Evolutionary conservation across 345 rosid genomes (phyloP), one percentile per base, ranked within the genome.

Genomic region (Erysimum cheiranthoides): DNA sequence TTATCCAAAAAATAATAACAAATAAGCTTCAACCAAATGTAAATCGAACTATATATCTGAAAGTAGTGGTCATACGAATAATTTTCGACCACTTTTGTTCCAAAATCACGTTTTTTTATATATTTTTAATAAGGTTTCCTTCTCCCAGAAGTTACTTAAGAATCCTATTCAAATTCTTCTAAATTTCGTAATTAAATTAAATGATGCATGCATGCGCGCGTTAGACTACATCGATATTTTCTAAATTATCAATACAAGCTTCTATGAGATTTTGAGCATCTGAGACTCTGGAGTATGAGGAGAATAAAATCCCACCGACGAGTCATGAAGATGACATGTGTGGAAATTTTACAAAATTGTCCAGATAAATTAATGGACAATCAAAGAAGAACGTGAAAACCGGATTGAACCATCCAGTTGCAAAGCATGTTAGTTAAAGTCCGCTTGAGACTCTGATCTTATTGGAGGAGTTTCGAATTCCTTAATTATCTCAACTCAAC

Each of bases 101-200:
- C 21, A 28, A 2, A 40, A 39, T 14, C 69, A 50, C 62, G 54
- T 50, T 52, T 66, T 14, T 3, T 0, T 21, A 21, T 21, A 21
- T 21, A 21, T 59, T 52, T 58, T 31, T 16, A 2, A 11, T 38
- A 42, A 59, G 13, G 38, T 18, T 61, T 16, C 56, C 63, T 69
- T 76, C 64, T 45, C 54, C 4, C 18, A 74, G 30, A 67, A 75
- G 54, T 69, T 25, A 51, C 21, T 43, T 43, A 68, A 76, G 80
- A 70, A 76, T 51, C 79, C 1, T 43, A 70, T 76, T 68, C 79
- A 42, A 28, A 76, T 76, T 70, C 75, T 62, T 70, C 65, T 5
- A 25, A 35, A 4, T 28, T 70, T 46, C 60, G 64, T 32, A 39
- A 14, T 56, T 40, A 46, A 58, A 58, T 45, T 14, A n/a, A n/a